phyloP scores from a whole-genome alignment of 352 stramenopile genomes.

The Pythium volutum region DNA sequence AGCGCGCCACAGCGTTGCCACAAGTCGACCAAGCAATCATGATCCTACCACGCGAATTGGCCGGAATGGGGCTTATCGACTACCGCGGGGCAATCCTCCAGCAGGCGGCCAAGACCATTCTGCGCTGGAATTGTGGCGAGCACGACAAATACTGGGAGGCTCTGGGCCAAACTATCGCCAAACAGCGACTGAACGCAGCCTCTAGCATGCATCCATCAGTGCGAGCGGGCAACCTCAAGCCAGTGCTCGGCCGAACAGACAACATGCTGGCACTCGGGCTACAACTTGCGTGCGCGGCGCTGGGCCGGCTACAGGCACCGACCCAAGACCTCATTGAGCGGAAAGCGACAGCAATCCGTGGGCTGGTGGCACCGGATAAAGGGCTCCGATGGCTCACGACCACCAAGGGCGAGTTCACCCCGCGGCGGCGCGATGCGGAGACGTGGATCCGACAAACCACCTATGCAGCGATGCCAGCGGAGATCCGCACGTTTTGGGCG shows the following conservation, averaged over 20 bases:
- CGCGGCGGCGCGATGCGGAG: neutral
- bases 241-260: neutral
- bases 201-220: no score
- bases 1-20: neutral
- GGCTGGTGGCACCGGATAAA: neutral
- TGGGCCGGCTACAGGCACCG: neutral
- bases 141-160: no score
- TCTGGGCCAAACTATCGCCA: neutral
- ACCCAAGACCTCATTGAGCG: no score
- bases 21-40: slow-evolving; percentile 4
- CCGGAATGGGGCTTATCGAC: neutral
- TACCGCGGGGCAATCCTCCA: slow-evolving; percentile 2
- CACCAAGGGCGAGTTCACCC: neutral
- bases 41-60: neutral
- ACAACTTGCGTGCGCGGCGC: no score
- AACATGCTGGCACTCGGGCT: no score
- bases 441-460: neutral
- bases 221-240: no score
- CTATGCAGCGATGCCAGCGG: slow-evolving; percentile 1
- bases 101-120: neutral
- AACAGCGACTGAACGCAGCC: no score
- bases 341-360: no score
- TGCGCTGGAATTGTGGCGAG: no score
- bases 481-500: slow-evolving; percentile 1
- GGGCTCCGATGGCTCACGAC: neutral